Base-by-base conservation (phyloP, 1,139 yeast species). In the Fermentozyma sake region DNA sequence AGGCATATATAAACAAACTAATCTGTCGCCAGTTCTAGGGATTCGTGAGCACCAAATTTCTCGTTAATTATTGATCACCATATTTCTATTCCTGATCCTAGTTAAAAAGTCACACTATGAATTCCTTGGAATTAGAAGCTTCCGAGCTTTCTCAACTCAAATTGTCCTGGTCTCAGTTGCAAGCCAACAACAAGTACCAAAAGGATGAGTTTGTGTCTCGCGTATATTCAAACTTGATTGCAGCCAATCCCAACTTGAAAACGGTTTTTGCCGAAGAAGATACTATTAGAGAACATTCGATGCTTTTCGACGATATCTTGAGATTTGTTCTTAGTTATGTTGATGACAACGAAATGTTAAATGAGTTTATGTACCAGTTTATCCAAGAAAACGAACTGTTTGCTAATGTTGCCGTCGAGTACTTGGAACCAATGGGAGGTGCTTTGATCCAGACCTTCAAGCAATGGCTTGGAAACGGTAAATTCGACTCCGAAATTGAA, bases 361-460 rank as follows among this genome's bases (percentile, higher is more conserved):
- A 57, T 20, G 61, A 60, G 34, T 64, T 64, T 35, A 48, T 65
- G 43, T 33, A 27, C 16, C 58, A 51, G 28, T 66, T 63, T 41
- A 51, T 55, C 20, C 41, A 42, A 18, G 68, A 63, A 31, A 58
- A 64, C 39, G 48, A 44, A 11, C 42, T 44, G 7, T 45, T 63
- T 31, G 46, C 55, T 16, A 31, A 37, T 5, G 42, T 41, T 17
- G 57, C 62, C 3, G 42, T 48, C 6, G 34, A 42, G 13, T 65
- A 66, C 42, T 55, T 66, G 38, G 72, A 65, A 40, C 62, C 67
- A 24, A 59, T 67, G 67, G 72, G 72, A 7, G 41, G 53, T 21
- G 56, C 64, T 8, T 49, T 67, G 24, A 54, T 66, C 22, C 54
- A 53, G 32, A 64, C 72, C 7, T 55, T 65, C 38, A 59, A 58